Evolutionary conservation across 2,329 filamentous ascomycete species (phyloP).

Genomic region (Apiospora pterosperma): DNA sequence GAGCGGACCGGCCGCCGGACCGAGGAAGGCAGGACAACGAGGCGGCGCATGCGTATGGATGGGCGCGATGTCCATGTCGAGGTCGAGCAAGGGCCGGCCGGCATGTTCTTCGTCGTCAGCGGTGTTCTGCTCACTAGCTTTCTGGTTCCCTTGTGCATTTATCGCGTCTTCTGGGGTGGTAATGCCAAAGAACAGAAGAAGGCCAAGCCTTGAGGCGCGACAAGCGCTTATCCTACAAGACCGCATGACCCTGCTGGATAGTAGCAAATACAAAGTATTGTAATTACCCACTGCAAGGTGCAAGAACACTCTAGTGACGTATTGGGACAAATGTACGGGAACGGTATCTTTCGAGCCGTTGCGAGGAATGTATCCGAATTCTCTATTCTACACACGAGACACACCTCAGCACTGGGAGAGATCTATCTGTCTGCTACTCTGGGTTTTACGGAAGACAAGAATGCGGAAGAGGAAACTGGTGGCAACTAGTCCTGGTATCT

Average conservation of each 20-base stretch:
- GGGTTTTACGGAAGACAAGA: slow-evolving; percentile 1
- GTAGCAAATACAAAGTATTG: too few relatives aligned
- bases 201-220: slow-evolving; percentile 12
- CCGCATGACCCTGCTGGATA: background rate
- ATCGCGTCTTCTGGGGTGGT: slow-evolving; percentile 27
- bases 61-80: slow-evolving; percentile 31
- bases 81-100: slow-evolving; percentile 35
- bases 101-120: slow-evolving; percentile 48
- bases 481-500: slow-evolving; percentile 4
- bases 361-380: slow-evolving; percentile 7
- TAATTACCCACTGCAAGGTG: background rate
- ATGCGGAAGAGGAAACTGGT: slow-evolving; percentile 1
- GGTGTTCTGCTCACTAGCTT: slow-evolving; percentile 45
- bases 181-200: slow-evolving; percentile 14
- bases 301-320: background rate
- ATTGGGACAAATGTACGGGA: background rate
- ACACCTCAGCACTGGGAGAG: slow-evolving; percentile 9
- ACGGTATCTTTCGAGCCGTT: background rate
- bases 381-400: slow-evolving; percentile 32
- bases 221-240: background rate
- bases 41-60: slow-evolving; percentile 31
- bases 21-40: slow-evolving; percentile 44
- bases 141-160: slow-evolving; percentile 39
- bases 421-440: slow-evolving; percentile 2
- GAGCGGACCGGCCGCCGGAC: slow-evolving; percentile 68